A percentile compares a stretch with the other conserved stretches of the same genome.
Conservation (phyloP, 257 asterid species). For the Solanum megistacrolobum region DNA sequence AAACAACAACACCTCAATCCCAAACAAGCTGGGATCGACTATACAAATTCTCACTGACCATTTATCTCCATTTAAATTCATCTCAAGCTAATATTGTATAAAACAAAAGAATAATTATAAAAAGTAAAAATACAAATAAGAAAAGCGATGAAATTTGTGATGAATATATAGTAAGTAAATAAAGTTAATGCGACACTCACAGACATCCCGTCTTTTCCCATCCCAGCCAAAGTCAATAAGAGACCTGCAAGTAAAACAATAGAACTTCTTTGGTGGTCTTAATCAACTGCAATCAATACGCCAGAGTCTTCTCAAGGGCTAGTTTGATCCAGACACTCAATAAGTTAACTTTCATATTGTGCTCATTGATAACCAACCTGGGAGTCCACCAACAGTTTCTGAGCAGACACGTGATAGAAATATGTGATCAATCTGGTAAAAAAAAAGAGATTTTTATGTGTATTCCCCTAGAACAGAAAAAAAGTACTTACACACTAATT, state of each 20-base stretch:
- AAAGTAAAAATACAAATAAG: background rate
- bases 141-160: background rate
- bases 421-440: background rate
- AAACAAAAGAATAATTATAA: background rate
- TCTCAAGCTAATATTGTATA: background rate
- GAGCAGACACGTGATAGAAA: background rate
- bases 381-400: background rate
- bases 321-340: background rate
- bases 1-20: background rate
- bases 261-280: background rate
- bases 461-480: background rate
- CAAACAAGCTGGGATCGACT: background rate
- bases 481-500: background rate
- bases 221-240: background rate
- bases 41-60: background rate
- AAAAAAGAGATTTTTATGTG: too few species aligned
- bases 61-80: background rate
- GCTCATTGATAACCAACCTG: background rate
- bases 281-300: background rate
- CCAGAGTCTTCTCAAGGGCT: background rate
- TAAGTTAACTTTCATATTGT: background rate
- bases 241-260: background rate
- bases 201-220: background rate
- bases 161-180: background rate
- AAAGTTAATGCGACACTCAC: background rate